Evolutionary conservation across 257 asterid species (phyloP).

Genomic region (Fraxinus quadrangulata): DNA sequence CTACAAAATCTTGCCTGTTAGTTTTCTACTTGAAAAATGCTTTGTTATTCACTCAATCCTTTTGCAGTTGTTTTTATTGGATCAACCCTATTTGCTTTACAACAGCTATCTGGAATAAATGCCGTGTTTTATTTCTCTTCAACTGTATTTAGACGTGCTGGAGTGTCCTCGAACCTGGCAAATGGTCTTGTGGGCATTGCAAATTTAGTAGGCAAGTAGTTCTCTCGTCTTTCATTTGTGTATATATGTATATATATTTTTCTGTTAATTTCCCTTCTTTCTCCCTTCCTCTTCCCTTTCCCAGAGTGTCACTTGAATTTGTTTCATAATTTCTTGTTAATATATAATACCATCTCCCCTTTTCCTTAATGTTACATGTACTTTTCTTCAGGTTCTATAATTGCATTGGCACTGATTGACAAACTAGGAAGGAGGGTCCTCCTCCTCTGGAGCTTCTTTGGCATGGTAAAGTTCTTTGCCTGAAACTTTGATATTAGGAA

Average conservation of each 20-base stretch:
- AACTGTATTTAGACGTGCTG: constrained; percentile 97
- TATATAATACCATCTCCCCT: background rate
- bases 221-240: background rate
- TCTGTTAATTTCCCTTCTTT: background rate
- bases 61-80: constrained; percentile 99
- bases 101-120: constrained; percentile 99
- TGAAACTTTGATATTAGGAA: constrained; percentile 14
- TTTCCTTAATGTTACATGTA: constrained; percentile 8
- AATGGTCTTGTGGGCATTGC: constrained; percentile 75
- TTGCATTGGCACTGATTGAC: constrained; percentile 88
- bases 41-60: constrained; percentile 51
- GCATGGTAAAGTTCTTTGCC: constrained; percentile 64
- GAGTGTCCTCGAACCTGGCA: constrained; percentile 90
- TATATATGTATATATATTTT: background rate
- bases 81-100: constrained; percentile 96
- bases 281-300: background rate
- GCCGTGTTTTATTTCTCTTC: constrained; percentile 99
- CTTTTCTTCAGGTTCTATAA: constrained; percentile 59
- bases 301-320: background rate
- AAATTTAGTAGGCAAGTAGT: constrained; percentile 63
- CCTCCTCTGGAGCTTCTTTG: constrained; percentile 89
- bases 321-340: background rate
- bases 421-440: constrained; percentile 84
- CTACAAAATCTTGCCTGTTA: constrained; percentile 13
- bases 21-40: constrained; percentile 32